phyloP scores from a whole-genome alignment of 2,329 filamentous ascomycete species.

The Pseudopyrenochaeta lycopersici region DNA sequence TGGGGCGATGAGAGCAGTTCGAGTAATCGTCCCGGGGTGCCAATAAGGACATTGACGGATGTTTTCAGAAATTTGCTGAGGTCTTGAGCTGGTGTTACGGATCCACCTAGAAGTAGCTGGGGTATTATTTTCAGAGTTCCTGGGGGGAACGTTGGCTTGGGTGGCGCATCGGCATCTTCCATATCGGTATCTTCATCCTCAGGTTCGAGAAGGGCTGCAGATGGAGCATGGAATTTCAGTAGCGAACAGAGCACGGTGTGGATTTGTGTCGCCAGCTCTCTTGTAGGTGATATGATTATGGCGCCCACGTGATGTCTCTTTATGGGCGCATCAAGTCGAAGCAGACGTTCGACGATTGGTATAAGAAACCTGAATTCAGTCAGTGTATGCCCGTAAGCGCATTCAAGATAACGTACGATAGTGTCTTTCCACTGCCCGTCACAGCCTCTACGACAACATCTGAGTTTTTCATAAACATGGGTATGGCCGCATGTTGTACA shows the following conservation, averaged over 20 bases:
- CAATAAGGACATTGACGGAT: constrained; percentile 88
- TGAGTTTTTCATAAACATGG: constrained; percentile 87
- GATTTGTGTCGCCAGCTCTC: constrained; percentile 92
- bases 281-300: constrained; percentile 91
- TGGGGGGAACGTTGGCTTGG: constrained; percentile 53
- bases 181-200: constrained; percentile 55
- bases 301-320: constrained; percentile 91
- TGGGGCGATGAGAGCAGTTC: constrained; percentile 87
- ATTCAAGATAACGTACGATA: constrained; percentile 41
- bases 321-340: constrained; percentile 80
- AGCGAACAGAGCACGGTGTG: constrained; percentile 80
- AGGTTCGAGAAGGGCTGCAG: constrained; percentile 71
- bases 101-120: constrained; percentile 81
- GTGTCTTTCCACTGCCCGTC: constrained; percentile 47
- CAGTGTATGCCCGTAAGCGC: not conserved
- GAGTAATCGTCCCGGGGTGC: constrained; percentile 87
- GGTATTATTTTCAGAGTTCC: constrained; percentile 73
- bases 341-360: constrained; percentile 81
- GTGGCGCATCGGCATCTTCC: constrained; percentile 49
- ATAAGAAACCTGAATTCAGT: constrained; percentile 69
- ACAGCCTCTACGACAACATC: constrained; percentile 86
- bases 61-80: constrained; percentile 83
- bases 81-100: constrained; percentile 83
- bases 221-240: constrained; percentile 83
- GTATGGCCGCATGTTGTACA: constrained; percentile 91